Evolutionary conservation across 192 early-diverging fungal species (phyloP), one percentile per base, ranked within the genome.

Genomic region (Phlyctochytrium bullatum): DNA sequence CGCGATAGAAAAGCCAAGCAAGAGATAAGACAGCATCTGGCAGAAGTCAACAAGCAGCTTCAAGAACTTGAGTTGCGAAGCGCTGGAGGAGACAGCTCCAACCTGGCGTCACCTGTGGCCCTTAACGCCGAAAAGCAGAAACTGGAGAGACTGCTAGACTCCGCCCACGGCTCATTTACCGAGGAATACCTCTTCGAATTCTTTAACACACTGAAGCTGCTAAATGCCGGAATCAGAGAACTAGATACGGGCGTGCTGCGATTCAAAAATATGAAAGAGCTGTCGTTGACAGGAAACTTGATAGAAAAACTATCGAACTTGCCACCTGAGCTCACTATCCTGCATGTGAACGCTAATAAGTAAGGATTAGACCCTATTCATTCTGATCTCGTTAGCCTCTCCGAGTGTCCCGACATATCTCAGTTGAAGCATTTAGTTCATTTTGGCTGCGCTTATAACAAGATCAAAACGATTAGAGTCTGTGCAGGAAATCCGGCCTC

Each of bases 311-410:
- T 73, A 28, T n/a, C 16, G 17, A 54, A 73, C 34, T 62, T 77
- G 14, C 71, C 76, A n/a, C 17, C 33, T 6, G 34, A 40, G 29
- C 34, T 77, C 3, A 33, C 64, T 28, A 64, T 74, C 28, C 60
- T 77, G 32, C 71, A 77, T 52, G 33, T 74, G 58, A 77, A 77
- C 56, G 71, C 76, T 10, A 77, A 77, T 32, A 52, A 30, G 76
- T 77, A 61, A 2, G 47, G 33, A 3, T 0, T 2, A 6, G 14
- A 25, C 20, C 33, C 12, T n/a, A 0, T 6, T 61, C 10, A 60
- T 20, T 65, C 16, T 65, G 20, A 10, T 25, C 28, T 3, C 6
- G 34, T n/a, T 30, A 76, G 75, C 20, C 29, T 76, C 25, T 24
- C 36, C 16, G 20, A 20, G 28, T 69, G 51, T 33, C 71, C 75